These are phyloP conservation scores for Neoboletus magnificus DNA, from an alignment of 768 basidiomycete species.

Conservation along the genomic window DNA sequence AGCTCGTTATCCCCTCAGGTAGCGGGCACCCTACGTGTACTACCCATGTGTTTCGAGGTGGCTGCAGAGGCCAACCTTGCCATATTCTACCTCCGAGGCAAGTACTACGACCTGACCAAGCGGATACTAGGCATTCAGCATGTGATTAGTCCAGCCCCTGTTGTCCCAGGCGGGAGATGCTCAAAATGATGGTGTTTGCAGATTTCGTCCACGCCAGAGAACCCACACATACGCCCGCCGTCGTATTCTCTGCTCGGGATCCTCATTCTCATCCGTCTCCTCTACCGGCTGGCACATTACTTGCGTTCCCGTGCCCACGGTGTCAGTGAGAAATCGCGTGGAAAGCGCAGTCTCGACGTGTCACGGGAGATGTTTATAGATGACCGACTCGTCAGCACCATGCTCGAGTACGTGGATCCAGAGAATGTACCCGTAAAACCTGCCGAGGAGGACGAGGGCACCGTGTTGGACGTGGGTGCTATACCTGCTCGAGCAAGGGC, in stretches of 20 bases:
- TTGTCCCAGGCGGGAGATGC: not conserved
- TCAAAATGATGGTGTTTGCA: conserved; percentile 29
- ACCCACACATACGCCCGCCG: conserved; percentile 71
- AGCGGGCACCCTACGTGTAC: conserved; percentile 26
- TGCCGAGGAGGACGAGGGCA: conserved; percentile 70
- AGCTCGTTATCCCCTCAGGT: conserved; percentile 33
- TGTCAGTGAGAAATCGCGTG: conserved; percentile 31
- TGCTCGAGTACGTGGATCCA: conserved; percentile 49
- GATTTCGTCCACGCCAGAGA: conserved; percentile 71
- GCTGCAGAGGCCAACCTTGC: conserved; percentile 73
- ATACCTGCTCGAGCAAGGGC: conserved; percentile 54
- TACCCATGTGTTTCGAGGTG: conserved; percentile 56
- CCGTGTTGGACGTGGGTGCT: conserved; percentile 55
- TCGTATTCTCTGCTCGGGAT: conserved; percentile 86
- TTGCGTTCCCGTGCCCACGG: conserved; percentile 34
- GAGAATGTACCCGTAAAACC: conserved; percentile 53
- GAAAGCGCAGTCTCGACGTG: conserved; percentile 31
- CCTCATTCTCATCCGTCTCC: conserved; percentile 60
- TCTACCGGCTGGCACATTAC: conserved; percentile 55
- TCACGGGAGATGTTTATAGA: conserved; percentile 51
- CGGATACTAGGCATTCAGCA: conserved; percentile 66
- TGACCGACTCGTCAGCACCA: conserved; percentile 53
- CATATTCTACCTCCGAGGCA: conserved; percentile 73
- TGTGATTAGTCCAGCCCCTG: conserved; percentile 38
- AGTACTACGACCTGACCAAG: conserved; percentile 73